A percentile compares a stretch with the other conserved stretches of the same genome.
Conservation (phyloP, 2,329 filamentous ascomycete species). For the Fusarium vanettenii region DNA sequence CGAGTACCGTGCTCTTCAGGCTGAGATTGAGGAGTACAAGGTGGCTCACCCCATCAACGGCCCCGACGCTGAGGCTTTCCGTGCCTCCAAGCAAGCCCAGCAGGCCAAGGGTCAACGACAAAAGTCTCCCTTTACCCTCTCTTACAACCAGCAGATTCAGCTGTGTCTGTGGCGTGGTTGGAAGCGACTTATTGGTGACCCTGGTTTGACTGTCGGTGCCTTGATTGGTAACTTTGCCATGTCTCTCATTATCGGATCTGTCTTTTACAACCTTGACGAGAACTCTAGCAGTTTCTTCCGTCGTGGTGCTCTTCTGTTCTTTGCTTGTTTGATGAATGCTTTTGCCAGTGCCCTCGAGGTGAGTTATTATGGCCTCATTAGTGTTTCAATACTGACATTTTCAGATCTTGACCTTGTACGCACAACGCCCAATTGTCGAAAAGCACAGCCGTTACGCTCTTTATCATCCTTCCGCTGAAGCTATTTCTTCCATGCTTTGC, state of each 20-base stretch:
- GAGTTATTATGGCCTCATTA: slow-evolving; percentile 29
- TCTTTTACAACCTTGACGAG: slow-evolving; percentile 80
- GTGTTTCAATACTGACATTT: not conserved
- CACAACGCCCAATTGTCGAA: slow-evolving; percentile 91
- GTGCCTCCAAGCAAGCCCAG: slow-evolving; percentile 63
- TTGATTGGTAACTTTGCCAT: slow-evolving; percentile 79
- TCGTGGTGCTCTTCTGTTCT: slow-evolving; percentile 85
- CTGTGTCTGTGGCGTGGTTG: slow-evolving; percentile 87
- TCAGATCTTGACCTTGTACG: slow-evolving; percentile 84
- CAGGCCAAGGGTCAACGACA: slow-evolving; percentile 70
- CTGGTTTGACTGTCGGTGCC: slow-evolving; percentile 76
- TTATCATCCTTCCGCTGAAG: slow-evolving; percentile 90
- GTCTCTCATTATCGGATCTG: slow-evolving; percentile 80
- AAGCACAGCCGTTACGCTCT: slow-evolving; percentile 89
- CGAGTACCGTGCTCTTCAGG: slow-evolving; percentile 62
- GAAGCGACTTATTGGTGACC: slow-evolving; percentile 80
- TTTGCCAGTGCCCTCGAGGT: slow-evolving; percentile 83
- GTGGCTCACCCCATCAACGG: slow-evolving; percentile 63
- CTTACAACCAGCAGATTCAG: slow-evolving; percentile 77
- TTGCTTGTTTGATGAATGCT: slow-evolving; percentile 87
- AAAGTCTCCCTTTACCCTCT: slow-evolving; percentile 86
- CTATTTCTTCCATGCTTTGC: slow-evolving; percentile 85
- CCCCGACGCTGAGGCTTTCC: slow-evolving; percentile 67
- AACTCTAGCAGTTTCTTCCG: slow-evolving; percentile 81
- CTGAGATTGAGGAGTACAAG: slow-evolving; percentile 68